Base-by-base conservation (phyloP, 495 filamentous ascomycete species). In the Aspergillus cristatus region DNA sequence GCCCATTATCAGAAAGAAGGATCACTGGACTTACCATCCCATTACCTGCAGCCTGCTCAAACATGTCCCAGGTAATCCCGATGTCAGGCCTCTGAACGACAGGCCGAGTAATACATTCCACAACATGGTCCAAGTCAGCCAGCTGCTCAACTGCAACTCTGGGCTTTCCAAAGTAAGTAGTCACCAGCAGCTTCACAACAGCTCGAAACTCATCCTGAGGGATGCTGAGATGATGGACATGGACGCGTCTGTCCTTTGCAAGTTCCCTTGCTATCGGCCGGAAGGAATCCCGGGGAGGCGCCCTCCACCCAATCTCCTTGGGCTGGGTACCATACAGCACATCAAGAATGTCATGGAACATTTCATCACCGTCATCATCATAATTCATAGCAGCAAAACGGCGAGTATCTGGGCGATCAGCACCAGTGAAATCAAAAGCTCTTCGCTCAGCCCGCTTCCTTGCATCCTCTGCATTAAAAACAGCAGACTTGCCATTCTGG, bases 301-400 rank as follows among this genome's bases (percentile, higher is more conserved):
- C 35, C 17, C 13, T 11, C 35, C 35, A 22, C 12, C 18, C 18
- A n/a, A 10, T 38, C 2, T 45, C 47, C 17, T 30, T 24, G 18
- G 43, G 34, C 18, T 57, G 54, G 10, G 45, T 52, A 4, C 45
- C 35, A 31, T 50, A 57, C 13, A 57, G 32, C 13, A 54, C 43
- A 31, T 57, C 48, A 12, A 57, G 33, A 16, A 54, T 37, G 36
- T 57, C 54, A 34, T 54, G 45, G 32, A 49, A 57, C 10, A 57
- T 54, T 33, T 57, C 51, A 20, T 57, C 54, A 28, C 51, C 54
- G 24, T 54, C 48, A 17, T 43, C 48, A 26, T 54, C 51, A 30
- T 47, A 41, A 29, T 57, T 57, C 22, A 28, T 30, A 12, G 10
- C 13, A 11, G 28, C 11, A 11, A n/a, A 30, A n/a, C n/a, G n/a